A percentile compares a stretch with the other conserved stretches of the same genome.
These are phyloP conservation scores for Aureobasidium pullulans DNA, from an alignment of 2,329 filamentous ascomycete genomes.

Conservation along the genomic window DNA sequence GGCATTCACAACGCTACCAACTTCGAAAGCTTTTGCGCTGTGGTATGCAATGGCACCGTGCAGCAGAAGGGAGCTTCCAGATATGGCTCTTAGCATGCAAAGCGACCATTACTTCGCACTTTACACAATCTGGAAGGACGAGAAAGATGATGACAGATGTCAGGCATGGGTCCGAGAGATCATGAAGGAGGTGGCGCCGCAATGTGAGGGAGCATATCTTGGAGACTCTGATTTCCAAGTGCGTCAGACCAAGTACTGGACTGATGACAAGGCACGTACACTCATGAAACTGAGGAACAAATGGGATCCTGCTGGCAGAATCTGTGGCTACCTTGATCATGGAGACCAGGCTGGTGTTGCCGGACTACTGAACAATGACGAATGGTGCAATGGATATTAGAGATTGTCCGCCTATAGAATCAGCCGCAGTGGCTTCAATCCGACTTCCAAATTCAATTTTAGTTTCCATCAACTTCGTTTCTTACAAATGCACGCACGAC, in stretches of 20 bases:
- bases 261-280: conserved; percentile 32
- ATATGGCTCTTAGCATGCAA: conserved; percentile 51
- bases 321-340: conserved; percentile 41
- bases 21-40: conserved; percentile 38
- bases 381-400: conserved; percentile 11
- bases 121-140: conserved; percentile 45
- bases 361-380: conserved; percentile 33
- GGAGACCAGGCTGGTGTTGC: conserved; percentile 36
- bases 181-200: conserved; percentile 30
- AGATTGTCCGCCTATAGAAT: too few species aligned
- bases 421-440: too few species aligned
- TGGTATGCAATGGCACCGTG: conserved; percentile 48
- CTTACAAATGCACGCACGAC: too few species aligned
- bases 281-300: conserved; percentile 38
- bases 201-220: conserved; percentile 45
- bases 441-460: too few species aligned
- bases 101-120: conserved; percentile 50
- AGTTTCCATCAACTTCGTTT: too few species aligned
- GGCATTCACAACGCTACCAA: conserved; percentile 43
- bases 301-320: conserved; percentile 38
- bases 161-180: conserved; percentile 37
- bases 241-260: conserved; percentile 44
- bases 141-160: conserved; percentile 38
- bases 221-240: conserved; percentile 49
- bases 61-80: conserved; percentile 34